These are phyloP conservation scores for Lobosporangium transversale DNA, from an alignment of 192 early-diverging fungal genomes.

Conservation along the genomic window DNA sequence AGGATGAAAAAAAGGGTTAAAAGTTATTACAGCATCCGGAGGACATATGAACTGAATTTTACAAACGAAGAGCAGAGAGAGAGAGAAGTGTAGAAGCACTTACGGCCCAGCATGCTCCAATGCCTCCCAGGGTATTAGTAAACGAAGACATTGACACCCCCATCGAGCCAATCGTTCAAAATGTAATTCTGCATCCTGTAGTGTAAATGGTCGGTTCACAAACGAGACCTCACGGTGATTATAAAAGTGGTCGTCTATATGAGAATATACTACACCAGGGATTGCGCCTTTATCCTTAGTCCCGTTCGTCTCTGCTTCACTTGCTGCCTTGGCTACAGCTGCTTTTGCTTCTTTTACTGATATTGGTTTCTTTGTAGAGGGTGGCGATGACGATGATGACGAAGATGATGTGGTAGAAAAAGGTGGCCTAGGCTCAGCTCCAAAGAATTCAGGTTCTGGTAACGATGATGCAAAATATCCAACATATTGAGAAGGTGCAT, in stretches of 20 bases:
- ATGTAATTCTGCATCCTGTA: conserved; percentile 76
- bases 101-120: conserved; percentile 69
- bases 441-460: not conserved
- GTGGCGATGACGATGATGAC: not conserved
- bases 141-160: conserved; percentile 79
- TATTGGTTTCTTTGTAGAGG: not conserved
- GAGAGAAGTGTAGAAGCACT: conserved; percentile 19
- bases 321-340: not conserved
- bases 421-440: not conserved
- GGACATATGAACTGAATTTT: no score
- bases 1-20: no score
- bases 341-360: no score
- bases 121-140: conserved; percentile 82
- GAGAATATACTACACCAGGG: conserved; percentile 37
- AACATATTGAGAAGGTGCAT: not conserved
- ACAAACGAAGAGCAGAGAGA: no score
- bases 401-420: not conserved
- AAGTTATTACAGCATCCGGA: no score
- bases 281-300: conserved; percentile 8
- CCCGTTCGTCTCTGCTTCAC: not conserved
- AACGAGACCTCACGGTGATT: conserved; percentile 70
- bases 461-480: not conserved
- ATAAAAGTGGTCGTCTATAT: conserved; percentile 58
- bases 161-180: conserved; percentile 68
- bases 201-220: conserved; percentile 76